These are phyloP conservation scores for Termitomyces sp. DNA, from an alignment of 768 basidiomycete species.

Conservation along the genomic window DNA sequence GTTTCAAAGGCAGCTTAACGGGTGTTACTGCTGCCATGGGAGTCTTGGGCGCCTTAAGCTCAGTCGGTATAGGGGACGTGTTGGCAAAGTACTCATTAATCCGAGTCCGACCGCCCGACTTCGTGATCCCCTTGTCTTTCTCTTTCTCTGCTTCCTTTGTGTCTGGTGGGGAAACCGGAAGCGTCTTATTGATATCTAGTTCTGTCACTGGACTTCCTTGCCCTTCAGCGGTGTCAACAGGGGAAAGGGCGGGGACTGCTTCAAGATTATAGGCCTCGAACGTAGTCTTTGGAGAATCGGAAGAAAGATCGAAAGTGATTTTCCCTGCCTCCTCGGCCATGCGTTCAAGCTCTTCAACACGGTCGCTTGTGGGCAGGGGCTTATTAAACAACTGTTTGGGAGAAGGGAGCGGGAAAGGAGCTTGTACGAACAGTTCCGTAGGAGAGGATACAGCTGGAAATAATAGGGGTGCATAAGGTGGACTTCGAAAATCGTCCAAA, in stretches of 20 bases:
- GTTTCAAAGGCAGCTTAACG: slow-evolving; percentile 18
- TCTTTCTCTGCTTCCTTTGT: slow-evolving; percentile 23
- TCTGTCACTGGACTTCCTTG: neutral
- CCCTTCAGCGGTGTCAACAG: neutral
- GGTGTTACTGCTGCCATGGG: slow-evolving; percentile 41
- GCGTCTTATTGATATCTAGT: slow-evolving; percentile 45
- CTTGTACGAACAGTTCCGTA: slow-evolving; percentile 38
- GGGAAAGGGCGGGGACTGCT: neutral
- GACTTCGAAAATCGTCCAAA: neutral
- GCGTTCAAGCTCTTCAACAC: slow-evolving; percentile 67
- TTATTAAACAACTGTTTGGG: slow-evolving; percentile 53
- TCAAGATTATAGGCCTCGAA: neutral
- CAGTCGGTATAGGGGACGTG: neutral
- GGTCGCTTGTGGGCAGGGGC: slow-evolving; percentile 41
- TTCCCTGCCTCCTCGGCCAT: slow-evolving; percentile 58
- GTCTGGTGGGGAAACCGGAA: slow-evolving; percentile 53
- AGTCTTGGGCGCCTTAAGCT: slow-evolving; percentile 37
- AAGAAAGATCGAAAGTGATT: slow-evolving; percentile 29
- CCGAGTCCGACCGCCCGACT: slow-evolving; percentile 14
- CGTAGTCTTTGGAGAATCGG: slow-evolving; percentile 25
- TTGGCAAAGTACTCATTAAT: slow-evolving; percentile 24
- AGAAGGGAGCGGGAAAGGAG: slow-evolving; percentile 65
- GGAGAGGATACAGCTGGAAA: neutral
- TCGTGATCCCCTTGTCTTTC: slow-evolving; percentile 19
- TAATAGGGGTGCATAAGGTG: neutral